Base-by-base conservation (phyloP, 805 yeast genomes). In the Candida xyloterini region DNA sequence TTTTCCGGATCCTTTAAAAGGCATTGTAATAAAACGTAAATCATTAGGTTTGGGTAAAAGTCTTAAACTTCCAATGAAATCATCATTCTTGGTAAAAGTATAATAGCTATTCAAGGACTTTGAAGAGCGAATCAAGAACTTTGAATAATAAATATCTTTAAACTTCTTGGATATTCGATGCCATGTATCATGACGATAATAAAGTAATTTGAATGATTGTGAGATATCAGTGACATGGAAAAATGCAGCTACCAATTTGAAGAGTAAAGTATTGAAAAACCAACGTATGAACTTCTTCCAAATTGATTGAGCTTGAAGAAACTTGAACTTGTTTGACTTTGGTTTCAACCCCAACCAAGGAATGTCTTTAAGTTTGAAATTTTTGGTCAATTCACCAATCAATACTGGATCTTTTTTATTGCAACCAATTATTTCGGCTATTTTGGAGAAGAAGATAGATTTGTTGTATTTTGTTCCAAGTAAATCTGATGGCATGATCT, bases 221-320 rank as follows among this genome's bases (percentile, higher is more conserved):
- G 76, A 72, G 1, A 67, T 59, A 33, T 80, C 84, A 0, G 93
- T 81, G 5, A 82, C 79, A 53, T 84, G 81, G 64, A 87, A 89
- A 51, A 75, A 77, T 0, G 73, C 58, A 0, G 66, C 58, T 0
- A 85, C 48, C 1, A 84, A 43, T 13, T 63, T 67, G 7, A 72
- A 62, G 1, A 85, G 47, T 35, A 79, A 68, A 0, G 25, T 27
- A 0, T 59, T 46, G 28, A 83, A 73, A 2, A 83, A 34, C 95
- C 95, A 90, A 1, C 36, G 33, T 1, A 84, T 20, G 34, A 85
- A 77, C 2, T 53, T 47, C 2, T 49, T 40, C 10, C 79, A 55
- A 13, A 74, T 48, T 0, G 39, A 13, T 33, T 53, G 57, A 3
- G 80, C 65, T 42, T 62, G 58, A 1, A 47, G 35, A 22, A 60